Conservation (phyloP, 371 early-diverging fungal species). For the Lichtheimia hyalospora region DNA sequence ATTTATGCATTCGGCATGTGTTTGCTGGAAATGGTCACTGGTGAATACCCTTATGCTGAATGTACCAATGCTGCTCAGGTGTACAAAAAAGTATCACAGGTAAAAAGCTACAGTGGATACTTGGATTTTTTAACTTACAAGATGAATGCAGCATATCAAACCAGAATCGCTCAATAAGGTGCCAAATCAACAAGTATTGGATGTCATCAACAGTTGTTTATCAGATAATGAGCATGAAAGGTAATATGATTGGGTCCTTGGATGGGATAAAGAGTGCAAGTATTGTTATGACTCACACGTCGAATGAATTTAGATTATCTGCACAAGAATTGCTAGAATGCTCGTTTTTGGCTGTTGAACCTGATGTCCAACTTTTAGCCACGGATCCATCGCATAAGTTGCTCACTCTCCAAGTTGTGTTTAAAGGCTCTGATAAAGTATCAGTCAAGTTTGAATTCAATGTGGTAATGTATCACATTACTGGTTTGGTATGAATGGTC, state of each 20-base stretch:
- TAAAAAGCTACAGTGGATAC: conserved; percentile 17
- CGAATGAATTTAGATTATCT: conserved; percentile 49
- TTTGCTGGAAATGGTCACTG: conserved; percentile 87
- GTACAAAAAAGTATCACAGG: conserved; percentile 76
- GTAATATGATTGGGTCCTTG: conserved; percentile 18
- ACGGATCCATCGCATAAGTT: conserved; percentile 64
- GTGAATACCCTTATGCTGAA: conserved; percentile 89
- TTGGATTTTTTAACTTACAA: background rate
- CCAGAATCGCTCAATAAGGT: conserved; percentile 78
- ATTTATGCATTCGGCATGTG: conserved; percentile 96
- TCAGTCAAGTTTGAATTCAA: conserved; percentile 92
- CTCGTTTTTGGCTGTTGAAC: conserved; percentile 81
- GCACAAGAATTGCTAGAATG: conserved; percentile 80
- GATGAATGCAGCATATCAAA: conserved; percentile 66
- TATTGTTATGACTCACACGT: background rate
- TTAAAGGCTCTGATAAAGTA: conserved; percentile 77
- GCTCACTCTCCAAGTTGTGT: conserved; percentile 77
- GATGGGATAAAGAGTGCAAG: background rate
- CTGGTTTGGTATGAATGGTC: too few relatives aligned
- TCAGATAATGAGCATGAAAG: conserved; percentile 67
- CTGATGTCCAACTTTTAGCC: conserved; percentile 69
- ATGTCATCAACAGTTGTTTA: conserved; percentile 78
- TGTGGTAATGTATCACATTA: conserved; percentile 26
- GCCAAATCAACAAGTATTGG: conserved; percentile 69
- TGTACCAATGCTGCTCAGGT: conserved; percentile 88